A percentile compares a stretch with the other conserved stretches of the same genome.
Conservation (phyloP, 179 eudicot species). For the Nepenthes alata region DNA sequence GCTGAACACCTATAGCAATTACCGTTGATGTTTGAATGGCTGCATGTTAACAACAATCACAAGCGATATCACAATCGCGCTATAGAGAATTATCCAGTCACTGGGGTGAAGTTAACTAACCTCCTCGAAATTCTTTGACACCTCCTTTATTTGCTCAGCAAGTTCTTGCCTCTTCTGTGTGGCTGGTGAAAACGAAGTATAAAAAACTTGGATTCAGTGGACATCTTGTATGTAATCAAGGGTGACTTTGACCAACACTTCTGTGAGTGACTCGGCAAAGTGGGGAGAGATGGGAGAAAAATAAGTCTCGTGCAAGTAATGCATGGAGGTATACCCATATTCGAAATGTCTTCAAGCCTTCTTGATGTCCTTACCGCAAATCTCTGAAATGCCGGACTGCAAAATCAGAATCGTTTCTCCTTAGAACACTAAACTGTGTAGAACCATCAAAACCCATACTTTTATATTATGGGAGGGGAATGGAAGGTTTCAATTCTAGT, state of each 20-base stretch:
- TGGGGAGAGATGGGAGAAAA: too few relatives aligned
- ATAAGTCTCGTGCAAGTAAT: neutral
- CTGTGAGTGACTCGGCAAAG: neutral
- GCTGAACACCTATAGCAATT: too few relatives aligned
- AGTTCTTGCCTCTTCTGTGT: constrained; percentile 37
- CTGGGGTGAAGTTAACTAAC: too few relatives aligned
- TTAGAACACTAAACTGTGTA: neutral
- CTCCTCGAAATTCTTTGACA: constrained; percentile 20
- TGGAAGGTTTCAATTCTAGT: too few relatives aligned
- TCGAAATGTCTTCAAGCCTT: constrained; percentile 44
- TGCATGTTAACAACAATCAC: too few relatives aligned
- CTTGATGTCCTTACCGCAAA: constrained; percentile 80
- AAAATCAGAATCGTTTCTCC: neutral
- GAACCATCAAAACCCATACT: too few relatives aligned
- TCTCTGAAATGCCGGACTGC: constrained; percentile 70
- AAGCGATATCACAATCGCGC: too few relatives aligned
- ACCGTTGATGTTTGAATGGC: too few relatives aligned
- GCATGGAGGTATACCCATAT: constrained; percentile 24
- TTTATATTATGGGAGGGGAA: too few relatives aligned
- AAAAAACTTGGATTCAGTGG: too few relatives aligned
- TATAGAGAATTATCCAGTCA: too few relatives aligned
- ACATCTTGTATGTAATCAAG: neutral
- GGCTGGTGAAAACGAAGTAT: constrained; percentile 18
- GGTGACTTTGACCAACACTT: neutral
- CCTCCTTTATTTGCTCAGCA: constrained; percentile 38